Base-by-base conservation (phyloP, 257 asterid genomes). In the Marsdenia floribunda region DNA sequence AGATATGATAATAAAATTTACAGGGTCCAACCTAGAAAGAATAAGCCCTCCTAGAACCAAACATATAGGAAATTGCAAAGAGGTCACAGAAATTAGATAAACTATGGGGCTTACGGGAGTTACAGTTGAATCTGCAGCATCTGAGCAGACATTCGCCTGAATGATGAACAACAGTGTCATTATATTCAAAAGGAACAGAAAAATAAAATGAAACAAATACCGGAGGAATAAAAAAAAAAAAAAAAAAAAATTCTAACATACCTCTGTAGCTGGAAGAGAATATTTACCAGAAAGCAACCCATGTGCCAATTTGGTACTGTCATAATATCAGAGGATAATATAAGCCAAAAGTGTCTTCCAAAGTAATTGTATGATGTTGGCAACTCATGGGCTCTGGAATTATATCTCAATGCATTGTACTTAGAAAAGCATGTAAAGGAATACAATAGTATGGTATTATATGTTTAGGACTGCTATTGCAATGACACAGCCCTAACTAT, bases 201-300 rank as follows among this genome's bases (percentile, higher is more conserved):
- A 3, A 44, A 44, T 6, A 5, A 44, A 44, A 44, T 6, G 10
- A 0, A 37, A 70, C 13, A 57, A 42, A 75, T 49, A 75, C 44
- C n/a, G 6, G 53, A 72, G 37, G 18, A 66, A 50, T 75, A 66
- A 37, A 13, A 79, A 78, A 49, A 79, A 37, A 13, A 79, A 78
- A 49, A 79, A 16, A 21, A 54, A 54, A 70, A 58, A 75, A 72
- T 74, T 50, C 44, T 50, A 6, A 68, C 77, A 66, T 86, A 94
- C 99, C 97, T 88, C 84, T 55, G 82, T 68, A 47, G 85, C 85
- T 52, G 96, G 98, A 83, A 80, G 44, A 26, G 98, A 92, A 85
- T 89, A 92, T 88, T 85, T 89, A 70, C 99, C 99, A 85, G 99
- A 95, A 68, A 92, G 97, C 87, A 95, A 72, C 68, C 99, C 99